A percentile compares a stretch with the other conserved stretches of the same genome.
Evolutionary conservation across 2,329 filamentous ascomycete genomes (phyloP).

Genomic region (Phyllosticta citribraziliensis): DNA sequence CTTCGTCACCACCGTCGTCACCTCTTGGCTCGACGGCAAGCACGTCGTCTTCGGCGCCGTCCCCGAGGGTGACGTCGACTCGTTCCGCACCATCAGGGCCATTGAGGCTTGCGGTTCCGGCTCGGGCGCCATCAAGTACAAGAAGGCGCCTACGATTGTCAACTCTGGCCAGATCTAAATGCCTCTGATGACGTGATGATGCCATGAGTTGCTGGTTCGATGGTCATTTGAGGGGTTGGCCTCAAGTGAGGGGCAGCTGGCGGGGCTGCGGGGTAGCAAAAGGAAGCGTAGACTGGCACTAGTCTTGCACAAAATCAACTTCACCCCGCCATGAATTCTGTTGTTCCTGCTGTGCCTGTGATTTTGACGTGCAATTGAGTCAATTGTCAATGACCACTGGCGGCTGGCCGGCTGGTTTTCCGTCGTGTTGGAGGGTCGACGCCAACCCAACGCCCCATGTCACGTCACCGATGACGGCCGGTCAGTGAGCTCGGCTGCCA

Average conservation of each 20-base stretch:
- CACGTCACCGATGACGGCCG: neutral
- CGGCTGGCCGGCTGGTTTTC: neutral
- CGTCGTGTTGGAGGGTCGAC: neutral
- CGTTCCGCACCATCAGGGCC: slow-evolving; percentile 45
- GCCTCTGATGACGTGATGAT: slow-evolving; percentile 5
- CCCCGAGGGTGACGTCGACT: slow-evolving; percentile 40
- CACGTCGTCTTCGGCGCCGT: slow-evolving; percentile 83
- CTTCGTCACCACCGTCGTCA: slow-evolving; percentile 61
- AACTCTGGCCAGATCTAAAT: slow-evolving; percentile 33
- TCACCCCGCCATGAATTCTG: slow-evolving; percentile 4
- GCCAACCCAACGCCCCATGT: neutral
- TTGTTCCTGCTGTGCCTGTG: neutral
- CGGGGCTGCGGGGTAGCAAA: slow-evolving; percentile 10
- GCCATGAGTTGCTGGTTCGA: neutral
- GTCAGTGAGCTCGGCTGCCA: neutral
- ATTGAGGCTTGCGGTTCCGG: slow-evolving; percentile 50
- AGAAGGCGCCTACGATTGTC: slow-evolving; percentile 45
- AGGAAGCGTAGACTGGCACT: slow-evolving; percentile 10
- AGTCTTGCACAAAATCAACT: slow-evolving; percentile 3
- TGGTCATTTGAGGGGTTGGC: neutral
- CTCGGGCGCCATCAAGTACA: slow-evolving; percentile 43
- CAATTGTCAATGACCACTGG: neutral
- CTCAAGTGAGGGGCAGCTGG: slow-evolving; percentile 6
- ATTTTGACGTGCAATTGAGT: neutral
- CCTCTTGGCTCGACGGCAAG: slow-evolving; percentile 62